These are phyloP conservation scores for Clitopilus hobsonii DNA, from an alignment of 768 basidiomycete genomes.

Conservation along the genomic window DNA sequence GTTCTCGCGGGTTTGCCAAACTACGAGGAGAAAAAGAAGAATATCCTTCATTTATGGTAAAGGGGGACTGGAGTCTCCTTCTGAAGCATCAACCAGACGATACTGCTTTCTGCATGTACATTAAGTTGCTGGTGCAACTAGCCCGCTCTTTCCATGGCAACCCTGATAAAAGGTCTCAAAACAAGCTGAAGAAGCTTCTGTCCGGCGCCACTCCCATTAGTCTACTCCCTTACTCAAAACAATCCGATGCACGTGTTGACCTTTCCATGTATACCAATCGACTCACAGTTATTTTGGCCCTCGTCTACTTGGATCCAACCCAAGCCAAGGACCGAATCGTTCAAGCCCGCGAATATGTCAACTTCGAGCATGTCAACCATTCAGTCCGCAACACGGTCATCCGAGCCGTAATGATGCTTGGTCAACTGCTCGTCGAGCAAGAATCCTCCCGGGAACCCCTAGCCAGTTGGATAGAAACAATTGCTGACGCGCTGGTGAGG, in stretches of 20 bases:
- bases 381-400: constrained; percentile 68
- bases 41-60: constrained; percentile 67
- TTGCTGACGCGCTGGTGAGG: constrained; percentile 45
- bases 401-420: constrained; percentile 69
- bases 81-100: constrained; percentile 49
- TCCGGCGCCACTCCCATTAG: constrained; percentile 70
- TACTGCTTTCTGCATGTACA: constrained; percentile 71
- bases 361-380: constrained; percentile 61
- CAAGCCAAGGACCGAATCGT: constrained; percentile 49
- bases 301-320: constrained; percentile 56
- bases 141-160: constrained; percentile 22
- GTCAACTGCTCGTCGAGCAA: constrained; percentile 54
- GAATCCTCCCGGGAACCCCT: constrained; percentile 45
- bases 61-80: constrained; percentile 50
- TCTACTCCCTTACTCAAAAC: constrained; percentile 58
- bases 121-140: constrained; percentile 77
- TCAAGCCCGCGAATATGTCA: constrained; percentile 64
- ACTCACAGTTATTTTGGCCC: constrained; percentile 66
- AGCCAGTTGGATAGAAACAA: constrained; percentile 60
- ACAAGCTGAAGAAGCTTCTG: constrained; percentile 59
- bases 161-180: constrained; percentile 25
- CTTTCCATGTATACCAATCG: constrained; percentile 82
- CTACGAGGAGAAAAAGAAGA: constrained; percentile 56
- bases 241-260: constrained; percentile 46
- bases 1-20: constrained; percentile 70